phyloP scores from a whole-genome alignment of 1,284 basidiomycete species.

The Irpex sp. region DNA sequence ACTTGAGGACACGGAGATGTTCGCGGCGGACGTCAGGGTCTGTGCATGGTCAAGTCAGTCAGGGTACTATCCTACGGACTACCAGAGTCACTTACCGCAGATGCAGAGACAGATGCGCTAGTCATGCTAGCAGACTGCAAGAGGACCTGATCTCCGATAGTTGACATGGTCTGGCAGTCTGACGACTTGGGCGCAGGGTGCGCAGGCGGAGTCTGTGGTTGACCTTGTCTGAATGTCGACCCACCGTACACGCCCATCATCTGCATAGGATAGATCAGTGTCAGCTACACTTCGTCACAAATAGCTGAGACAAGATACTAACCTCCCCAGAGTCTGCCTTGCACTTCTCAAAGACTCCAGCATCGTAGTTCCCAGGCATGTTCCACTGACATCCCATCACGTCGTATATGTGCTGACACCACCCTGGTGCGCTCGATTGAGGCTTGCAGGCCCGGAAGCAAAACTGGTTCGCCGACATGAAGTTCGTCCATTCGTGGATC shows the following conservation, averaged over 20 bases:
- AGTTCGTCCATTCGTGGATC: conserved; percentile 69
- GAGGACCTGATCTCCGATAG: conserved; percentile 34
- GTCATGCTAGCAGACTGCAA: not conserved
- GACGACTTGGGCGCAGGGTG: conserved; percentile 57
- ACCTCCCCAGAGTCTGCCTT: conserved; percentile 47
- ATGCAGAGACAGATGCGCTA: not conserved
- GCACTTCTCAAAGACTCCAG: conserved; percentile 60
- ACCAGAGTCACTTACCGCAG: not conserved
- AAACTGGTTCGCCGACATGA: conserved; percentile 56
- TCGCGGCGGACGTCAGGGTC: not conserved
- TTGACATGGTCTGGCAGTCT: conserved; percentile 41
- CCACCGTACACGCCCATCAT: conserved; percentile 70
- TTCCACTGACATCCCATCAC: conserved; percentile 67
- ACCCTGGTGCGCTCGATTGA: conserved; percentile 50
- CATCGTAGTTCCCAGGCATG: conserved; percentile 63
- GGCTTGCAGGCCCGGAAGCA: conserved; percentile 74
- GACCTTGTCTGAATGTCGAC: conserved; percentile 65
- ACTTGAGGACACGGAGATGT: not conserved
- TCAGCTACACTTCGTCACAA: not conserved
- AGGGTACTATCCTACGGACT: not conserved
- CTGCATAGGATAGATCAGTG: conserved; percentile 24
- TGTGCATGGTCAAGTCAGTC: not conserved
- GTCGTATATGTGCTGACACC: conserved; percentile 71
- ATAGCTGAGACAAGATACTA: conserved; percentile 9
- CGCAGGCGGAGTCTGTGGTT: conserved; percentile 52